These are phyloP conservation scores for Juglanconis oblonga DNA, from an alignment of 2,329 filamentous ascomycete genomes.

Conservation along the genomic window DNA sequence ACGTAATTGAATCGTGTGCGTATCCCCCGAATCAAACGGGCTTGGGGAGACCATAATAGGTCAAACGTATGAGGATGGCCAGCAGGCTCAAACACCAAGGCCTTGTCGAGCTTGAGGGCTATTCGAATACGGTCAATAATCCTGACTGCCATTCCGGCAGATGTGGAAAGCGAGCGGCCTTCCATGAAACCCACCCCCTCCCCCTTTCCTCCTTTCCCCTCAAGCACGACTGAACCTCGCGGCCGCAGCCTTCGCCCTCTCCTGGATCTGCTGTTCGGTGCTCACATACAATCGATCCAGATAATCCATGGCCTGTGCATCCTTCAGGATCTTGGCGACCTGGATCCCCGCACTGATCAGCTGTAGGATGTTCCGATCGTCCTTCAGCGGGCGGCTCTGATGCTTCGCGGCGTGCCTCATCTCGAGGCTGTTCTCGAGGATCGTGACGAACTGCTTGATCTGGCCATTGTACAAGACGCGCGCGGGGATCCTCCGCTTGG, in stretches of 20 bases:
- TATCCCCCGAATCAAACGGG: not conserved
- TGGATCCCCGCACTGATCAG: constrained; percentile 84
- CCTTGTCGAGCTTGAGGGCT: not conserved
- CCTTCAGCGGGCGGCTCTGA: constrained; percentile 78
- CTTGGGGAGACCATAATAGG: not conserved
- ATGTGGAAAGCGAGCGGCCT: not conserved
- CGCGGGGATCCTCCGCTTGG: constrained; percentile 80
- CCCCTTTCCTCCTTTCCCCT: no score
- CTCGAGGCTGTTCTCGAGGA: constrained; percentile 83
- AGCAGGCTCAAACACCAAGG: not conserved
- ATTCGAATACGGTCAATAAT: not conserved
- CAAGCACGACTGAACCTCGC: constrained; percentile 34
- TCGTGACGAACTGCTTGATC: constrained; percentile 87
- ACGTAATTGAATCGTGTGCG: not conserved
- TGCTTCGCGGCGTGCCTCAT: constrained; percentile 84
- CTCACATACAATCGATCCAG: constrained; percentile 78
- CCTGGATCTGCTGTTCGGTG: constrained; percentile 76
- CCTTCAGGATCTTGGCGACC: constrained; percentile 83
- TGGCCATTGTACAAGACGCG: constrained; percentile 83
- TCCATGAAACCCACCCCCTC: no score
- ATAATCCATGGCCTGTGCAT: constrained; percentile 79
- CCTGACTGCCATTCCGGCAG: not conserved
- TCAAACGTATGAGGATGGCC: not conserved
- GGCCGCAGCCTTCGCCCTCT: constrained; percentile 49
- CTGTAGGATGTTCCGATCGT: constrained; percentile 85